Base-by-base conservation (phyloP, 352 stramenopile genomes). In the Phytophthora hybrid region DNA sequence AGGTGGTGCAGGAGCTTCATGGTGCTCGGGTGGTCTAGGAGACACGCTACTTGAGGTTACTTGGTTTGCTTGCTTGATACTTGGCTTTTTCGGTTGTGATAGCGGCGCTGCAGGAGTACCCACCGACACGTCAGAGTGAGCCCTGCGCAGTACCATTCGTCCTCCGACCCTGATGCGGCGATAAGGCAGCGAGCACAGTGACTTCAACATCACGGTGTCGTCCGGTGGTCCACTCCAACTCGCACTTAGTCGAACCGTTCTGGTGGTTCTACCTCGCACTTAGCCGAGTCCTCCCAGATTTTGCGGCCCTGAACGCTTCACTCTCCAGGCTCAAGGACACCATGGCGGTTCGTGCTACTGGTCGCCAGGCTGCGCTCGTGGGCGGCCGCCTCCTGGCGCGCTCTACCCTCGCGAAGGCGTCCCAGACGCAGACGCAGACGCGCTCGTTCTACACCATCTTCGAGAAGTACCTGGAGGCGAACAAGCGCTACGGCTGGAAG, bases 401-500 rank as follows among this genome's bases (percentile, higher is more conserved):
- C 54, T 57, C 53, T 49, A 70, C 11, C 29, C 58, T 67, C 13
- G 11, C 34, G 10, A 31, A 63, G 59, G 41, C 31, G 3, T 23
- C 55, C 18, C n/a, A 61, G 4, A 26, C 56, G 31, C n/a, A 62
- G 29, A 73, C 78, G 57, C 87, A 95, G 72, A 80, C 78, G 66
- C 90, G 90, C 49, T 87, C 87, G 19, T 86, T 95, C 78, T 93
- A 86, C 72, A 91, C 85, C 13, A 70, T 97, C 11, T 83, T 84
- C 32, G 82, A 95, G 69, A 97, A 97, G 75, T 97, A 97, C 75
- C 64, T 80, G 52, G 88, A 95, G 71, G 84, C 90, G 41, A 79
- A 89, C 77, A 91, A 93, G 76, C 88, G 89, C 58, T 97, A 85
- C 77, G 90, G 90, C 56, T 90, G 78, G 74, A 92, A 95, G 84